A percentile compares a stretch with the other conserved stretches of the same genome.
These are phyloP conservation scores for Piromyces finnis DNA, from an alignment of 192 early-diverging fungal genomes.

Conservation along the genomic window DNA sequence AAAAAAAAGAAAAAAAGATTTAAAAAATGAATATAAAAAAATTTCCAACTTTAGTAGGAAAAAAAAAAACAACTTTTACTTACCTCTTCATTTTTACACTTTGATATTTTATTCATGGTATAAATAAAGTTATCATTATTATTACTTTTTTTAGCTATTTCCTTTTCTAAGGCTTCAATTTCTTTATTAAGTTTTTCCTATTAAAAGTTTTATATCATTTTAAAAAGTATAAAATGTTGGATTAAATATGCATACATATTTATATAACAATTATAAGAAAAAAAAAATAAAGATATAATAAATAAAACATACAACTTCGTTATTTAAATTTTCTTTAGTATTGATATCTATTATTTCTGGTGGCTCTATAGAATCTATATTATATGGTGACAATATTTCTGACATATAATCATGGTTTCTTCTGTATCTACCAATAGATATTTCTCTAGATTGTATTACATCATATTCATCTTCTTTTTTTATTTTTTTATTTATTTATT, in stretches of 20 bases:
- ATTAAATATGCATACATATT: too few species aligned
- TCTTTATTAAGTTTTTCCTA: not conserved
- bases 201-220: too few species aligned
- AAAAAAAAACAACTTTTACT: too few species aligned
- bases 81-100: not conserved
- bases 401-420: slow-evolving; percentile 43
- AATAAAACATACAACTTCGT: not conserved
- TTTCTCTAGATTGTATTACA: slow-evolving; percentile 28
- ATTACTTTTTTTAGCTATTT: not conserved
- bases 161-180: not conserved
- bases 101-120: not conserved
- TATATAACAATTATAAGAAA: too few species aligned
- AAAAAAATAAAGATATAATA: not conserved
- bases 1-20: too few species aligned
- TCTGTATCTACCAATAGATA: slow-evolving; percentile 42
- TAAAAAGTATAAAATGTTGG: too few species aligned
- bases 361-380: not conserved
- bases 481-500: too few species aligned
- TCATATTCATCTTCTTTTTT: slow-evolving; percentile 28
- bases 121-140: not conserved
- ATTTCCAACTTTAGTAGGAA: too few species aligned
- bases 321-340: not conserved
- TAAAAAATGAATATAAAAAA: too few species aligned
- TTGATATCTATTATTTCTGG: not conserved
- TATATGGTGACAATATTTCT: slow-evolving; percentile 37